Base-by-base conservation (phyloP, 257 asterid species). In the Linaria vulgaris region DNA sequence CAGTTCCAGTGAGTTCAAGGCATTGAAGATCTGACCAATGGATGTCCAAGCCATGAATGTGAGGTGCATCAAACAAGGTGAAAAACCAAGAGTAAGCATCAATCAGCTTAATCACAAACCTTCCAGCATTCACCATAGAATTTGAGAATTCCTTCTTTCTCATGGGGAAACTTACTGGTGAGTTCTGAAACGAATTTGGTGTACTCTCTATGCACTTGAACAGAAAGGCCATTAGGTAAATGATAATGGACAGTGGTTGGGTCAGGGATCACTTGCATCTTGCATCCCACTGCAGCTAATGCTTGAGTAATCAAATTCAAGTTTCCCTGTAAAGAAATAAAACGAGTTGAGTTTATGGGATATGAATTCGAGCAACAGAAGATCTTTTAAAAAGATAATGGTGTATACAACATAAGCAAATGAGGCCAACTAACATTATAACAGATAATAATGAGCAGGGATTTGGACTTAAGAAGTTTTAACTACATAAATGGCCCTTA, bases 181-280 rank as follows among this genome's bases (percentile, higher is more conserved):
- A 94, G 90, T 74, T 90, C 96, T 13, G 84, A 71, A 70, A 87
- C 44, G 70, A 94, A 94, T 53, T 94, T 85, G 48, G 50, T 68
- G 65, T 87, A 87, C 59, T 94, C 92, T 79, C 95, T 70, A 75
- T 87, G 92, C 64, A 94, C 95, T 61, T 44, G 96, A 61, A 94
- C 88, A 13, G 99, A 90, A 55, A 90, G 87, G 62, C 79, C 81
- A 71, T 84, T 79, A 3, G 99, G 97, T 54, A 94, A 79, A 83
- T 85, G 99, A 69, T 83, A 94, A 79, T 90, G 97, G 60, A 94
- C 96, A 0, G 96, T 94, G 56, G 96, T 90, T 11, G 99, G 99
- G 65, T 90, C 97, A 45, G 99, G 97, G 82, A 94, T 87, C 61
- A 88, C 95, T 69, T 84, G 80, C 76, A 94, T 56, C 82, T 76